Base-by-base conservation (phyloP, 441 rosid genomes). In the Populus hybrid region DNA sequence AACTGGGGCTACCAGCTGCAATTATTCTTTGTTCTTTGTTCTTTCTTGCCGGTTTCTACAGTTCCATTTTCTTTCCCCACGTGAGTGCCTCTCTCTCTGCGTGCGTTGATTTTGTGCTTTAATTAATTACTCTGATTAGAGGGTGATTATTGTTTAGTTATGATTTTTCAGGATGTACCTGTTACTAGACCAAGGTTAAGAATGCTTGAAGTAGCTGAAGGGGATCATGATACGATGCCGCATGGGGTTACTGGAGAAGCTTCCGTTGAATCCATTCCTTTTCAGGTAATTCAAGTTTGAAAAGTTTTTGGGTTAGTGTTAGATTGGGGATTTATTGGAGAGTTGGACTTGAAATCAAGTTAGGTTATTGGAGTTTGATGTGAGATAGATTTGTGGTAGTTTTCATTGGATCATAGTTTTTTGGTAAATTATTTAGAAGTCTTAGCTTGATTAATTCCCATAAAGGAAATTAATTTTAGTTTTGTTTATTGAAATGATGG, bases 191-290 rank as follows among this genome's bases (percentile, higher is more conserved):
- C 93, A 2, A 85, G 79, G 74, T 77, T 87, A 81, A 88, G 97
- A 82, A 85, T 12, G 90, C 81, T 88, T 77, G 91, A 89, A 77
- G 75, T 87, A 71, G 84, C 77, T 28, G 88, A 79, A 2, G 85
- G 57, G 73, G 86, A 81, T 53, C 74, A 67, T 78, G 81, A 18
- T n/a, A 46, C 82, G 75, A 86, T 88, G 93, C 86, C 93, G 10
- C 82, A 86, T 80, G 97, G 97, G 50, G 82, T 79, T 64, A 91
- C 92, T 59, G 98, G 97, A 69, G 95, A 93, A 20, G 79, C 85
- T 82, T 87, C 81, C 12, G 35, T 90, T 57, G 85, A 84, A 20
- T 86, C 95, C 6, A 89, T 93, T 81, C 90, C 98, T 6, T 94
- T 87, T 88, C 97, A 94, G 95, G 98, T 92, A 16, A 73, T 30